Percentiles rank a stretch among this genome's conserved stretches.
These are phyloP conservation scores for Noccaea bulbosa DNA, from an alignment of 345 rosid genomes.

Conservation along the genomic window DNA sequence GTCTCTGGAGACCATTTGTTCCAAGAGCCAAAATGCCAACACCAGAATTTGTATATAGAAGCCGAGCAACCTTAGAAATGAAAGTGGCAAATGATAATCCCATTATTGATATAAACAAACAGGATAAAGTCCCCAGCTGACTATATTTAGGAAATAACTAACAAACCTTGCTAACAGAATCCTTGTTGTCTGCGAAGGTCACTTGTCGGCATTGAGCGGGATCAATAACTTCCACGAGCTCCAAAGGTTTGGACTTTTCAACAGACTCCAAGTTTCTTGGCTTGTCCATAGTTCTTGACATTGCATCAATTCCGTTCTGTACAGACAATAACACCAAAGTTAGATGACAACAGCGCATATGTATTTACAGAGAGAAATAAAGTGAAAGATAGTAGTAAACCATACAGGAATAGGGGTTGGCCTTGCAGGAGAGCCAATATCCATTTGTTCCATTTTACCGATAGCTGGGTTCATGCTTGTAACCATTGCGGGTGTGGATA, in stretches of 20 bases:
- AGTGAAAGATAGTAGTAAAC: background rate
- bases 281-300: constrained; percentile 78
- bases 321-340: constrained; percentile 24
- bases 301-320: constrained; percentile 87
- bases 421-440: constrained; percentile 55
- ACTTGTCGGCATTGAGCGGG: constrained; percentile 70
- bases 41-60: constrained; percentile 61
- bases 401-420: constrained; percentile 49
- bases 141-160: constrained; percentile 6
- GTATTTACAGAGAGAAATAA: background rate
- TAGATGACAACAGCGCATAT: background rate
- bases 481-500: constrained; percentile 50
- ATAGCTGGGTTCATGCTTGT: constrained; percentile 49
- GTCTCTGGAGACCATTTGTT: constrained; percentile 58
- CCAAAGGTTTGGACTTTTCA: constrained; percentile 83
- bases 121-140: background rate
- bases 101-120: background rate
- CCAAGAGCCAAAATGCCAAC: constrained; percentile 55
- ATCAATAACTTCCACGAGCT: constrained; percentile 73
- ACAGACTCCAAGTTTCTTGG: constrained; percentile 61
- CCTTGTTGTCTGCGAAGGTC: constrained; percentile 71
- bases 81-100: constrained; percentile 5
- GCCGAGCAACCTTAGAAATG: constrained; percentile 53
- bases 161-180: constrained; percentile 80
- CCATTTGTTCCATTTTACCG: constrained; percentile 56